phyloP scores from a whole-genome alignment of 73 alveolate species.

The Symbiodinium pilosum region DNA sequence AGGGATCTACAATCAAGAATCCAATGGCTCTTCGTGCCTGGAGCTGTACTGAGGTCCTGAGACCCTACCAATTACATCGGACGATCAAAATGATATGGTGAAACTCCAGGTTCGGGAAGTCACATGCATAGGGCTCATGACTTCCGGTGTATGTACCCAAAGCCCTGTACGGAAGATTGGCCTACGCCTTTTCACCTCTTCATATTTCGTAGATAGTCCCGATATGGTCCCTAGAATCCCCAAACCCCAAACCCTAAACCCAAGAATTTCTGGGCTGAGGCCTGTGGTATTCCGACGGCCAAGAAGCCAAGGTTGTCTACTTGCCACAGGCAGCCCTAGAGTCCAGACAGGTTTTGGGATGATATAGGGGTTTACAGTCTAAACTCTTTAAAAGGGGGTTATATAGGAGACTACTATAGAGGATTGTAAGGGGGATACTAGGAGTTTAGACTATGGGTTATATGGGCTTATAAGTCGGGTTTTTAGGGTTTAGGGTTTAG shows the following conservation, averaged over 20 bases:
- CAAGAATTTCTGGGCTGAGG: not conserved
- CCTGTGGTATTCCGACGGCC: constrained; percentile 81
- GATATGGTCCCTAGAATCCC: no score
- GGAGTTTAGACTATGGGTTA: not conserved
- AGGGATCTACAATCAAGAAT: not conserved
- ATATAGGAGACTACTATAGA: no score
- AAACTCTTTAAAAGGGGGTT: not conserved
- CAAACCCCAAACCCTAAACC: not conserved
- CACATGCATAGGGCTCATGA: not conserved
- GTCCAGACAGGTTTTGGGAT: no score
- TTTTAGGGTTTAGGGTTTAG: not conserved
- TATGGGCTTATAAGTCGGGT: no score
- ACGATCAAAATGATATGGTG: no score
- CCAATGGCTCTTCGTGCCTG: no score
- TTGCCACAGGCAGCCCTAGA: constrained; percentile 77
- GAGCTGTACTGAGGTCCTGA: no score
- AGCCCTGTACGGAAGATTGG: no score
- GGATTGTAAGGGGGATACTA: no score
- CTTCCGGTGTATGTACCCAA: not conserved
- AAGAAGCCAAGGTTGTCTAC: constrained; percentile 57
- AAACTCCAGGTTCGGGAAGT: not conserved
- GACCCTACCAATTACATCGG: no score
- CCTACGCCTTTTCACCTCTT: no score
- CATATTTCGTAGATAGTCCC: not conserved
- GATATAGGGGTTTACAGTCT: not conserved